Conservation (phyloP, 176 grass and related monocot species). For the Aegilops bicornis region DNA sequence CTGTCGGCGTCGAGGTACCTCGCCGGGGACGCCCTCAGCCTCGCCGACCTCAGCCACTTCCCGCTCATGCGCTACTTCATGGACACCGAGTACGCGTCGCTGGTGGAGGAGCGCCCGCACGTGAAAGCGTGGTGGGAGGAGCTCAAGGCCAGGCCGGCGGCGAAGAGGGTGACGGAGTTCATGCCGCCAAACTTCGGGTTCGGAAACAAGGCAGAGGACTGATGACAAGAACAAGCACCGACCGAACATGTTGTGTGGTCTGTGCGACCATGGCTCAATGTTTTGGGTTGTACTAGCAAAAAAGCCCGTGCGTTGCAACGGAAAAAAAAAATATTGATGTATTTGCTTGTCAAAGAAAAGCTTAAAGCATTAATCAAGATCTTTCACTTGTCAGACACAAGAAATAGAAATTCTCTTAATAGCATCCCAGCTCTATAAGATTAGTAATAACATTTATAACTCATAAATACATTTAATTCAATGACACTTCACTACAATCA, state of each 20-base stretch:
- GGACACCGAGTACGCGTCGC: background rate
- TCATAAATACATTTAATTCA: no score
- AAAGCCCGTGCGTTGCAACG: no score
- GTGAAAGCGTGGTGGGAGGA: conserved; percentile 51
- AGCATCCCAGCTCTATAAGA: no score
- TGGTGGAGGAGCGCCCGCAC: conserved; percentile 23
- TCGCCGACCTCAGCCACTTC: conserved; percentile 59
- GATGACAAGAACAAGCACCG: background rate
- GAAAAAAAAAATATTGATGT: no score
- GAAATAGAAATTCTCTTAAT: no score
- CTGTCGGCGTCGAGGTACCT: conserved; percentile 18
- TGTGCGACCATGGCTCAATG: background rate
- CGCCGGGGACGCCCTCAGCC: conserved; percentile 41
- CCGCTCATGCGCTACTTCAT: conserved; percentile 25
- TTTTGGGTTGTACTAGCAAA: background rate
- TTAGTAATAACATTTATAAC: no score
- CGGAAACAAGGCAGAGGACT: background rate
- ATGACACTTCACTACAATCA: no score
- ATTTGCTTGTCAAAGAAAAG: no score
- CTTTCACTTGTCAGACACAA: no score
- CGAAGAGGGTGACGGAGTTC: conserved; percentile 19
- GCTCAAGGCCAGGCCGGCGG: conserved; percentile 31
- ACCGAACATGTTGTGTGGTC: background rate
- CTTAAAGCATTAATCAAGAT: no score
- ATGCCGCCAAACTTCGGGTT: background rate